Base-by-base conservation (phyloP, 2,329 filamentous ascomycete species). In the Ascosphaera acerosa region DNA sequence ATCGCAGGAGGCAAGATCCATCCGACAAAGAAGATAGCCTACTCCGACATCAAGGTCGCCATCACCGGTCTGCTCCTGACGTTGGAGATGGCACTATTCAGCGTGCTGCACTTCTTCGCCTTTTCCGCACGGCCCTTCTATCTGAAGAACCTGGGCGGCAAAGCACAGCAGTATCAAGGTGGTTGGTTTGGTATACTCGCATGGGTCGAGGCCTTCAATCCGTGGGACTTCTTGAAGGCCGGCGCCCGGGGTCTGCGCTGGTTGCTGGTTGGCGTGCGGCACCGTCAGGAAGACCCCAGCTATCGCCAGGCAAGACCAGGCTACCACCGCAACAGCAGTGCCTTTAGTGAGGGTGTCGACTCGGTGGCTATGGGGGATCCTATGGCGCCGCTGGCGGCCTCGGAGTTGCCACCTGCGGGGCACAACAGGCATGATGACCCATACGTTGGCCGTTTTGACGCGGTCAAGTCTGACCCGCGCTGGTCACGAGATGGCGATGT, bases 61-160 rank as follows among this genome's bases (percentile, higher is more conserved):
- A 72, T 90, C 17, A 77, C 80, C 0, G 70, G 70, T 17, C 54
- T 84, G 32, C 57, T 89, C 7, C 65, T 87, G 15, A 82, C 75
- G 44, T 57, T 87, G 25, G 80, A 90, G 51, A 90, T 90, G 80
- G 67, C 76, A 6, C 54, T 76, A 18, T 89, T 90, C 43, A 59
- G 75, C 12, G 44, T 81, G 28, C 52, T 90, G 32, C 80, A 90
- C 48, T 52, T 87, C 10, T 89, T 71, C 59, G 76, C 81, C 2
- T 91, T 87, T 45, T 64, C 76, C 1, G 87, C 72, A 59, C 61
- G 61, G 34, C 70, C 69, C 1, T 91, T 90, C 49, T 56, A 51
- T 15, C 14, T 59, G 52, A 31, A 42, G 46, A 18, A 51, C 49
- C n/a, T 61, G 55, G 59, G 61, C 26, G 42, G 48, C 32, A 47